phyloP scores from a whole-genome alignment of 202 grass and related monocot genomes.

The Musa balbisiana region DNA sequence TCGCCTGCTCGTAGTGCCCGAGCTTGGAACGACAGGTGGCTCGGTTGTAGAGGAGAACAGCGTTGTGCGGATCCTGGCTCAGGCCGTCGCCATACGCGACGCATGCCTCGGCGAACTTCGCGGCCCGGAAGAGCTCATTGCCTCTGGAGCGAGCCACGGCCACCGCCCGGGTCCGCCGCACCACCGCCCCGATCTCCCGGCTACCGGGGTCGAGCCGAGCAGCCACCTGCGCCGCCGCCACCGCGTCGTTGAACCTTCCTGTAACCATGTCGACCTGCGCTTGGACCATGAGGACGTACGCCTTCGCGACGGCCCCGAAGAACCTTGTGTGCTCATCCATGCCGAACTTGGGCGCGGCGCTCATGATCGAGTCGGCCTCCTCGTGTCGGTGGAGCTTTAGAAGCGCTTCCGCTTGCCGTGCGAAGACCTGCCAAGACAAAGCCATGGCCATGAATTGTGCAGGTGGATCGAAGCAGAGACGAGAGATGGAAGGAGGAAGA shows the following conservation, averaged over 20 bases:
- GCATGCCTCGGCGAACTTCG: slow-evolving; percentile 72
- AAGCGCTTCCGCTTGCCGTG: slow-evolving; percentile 79
- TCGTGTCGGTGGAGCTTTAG: slow-evolving; percentile 69
- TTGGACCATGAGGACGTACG: slow-evolving; percentile 57
- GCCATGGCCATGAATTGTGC: slow-evolving; percentile 2
- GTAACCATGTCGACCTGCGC: slow-evolving; percentile 84
- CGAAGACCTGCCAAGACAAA: slow-evolving; percentile 38
- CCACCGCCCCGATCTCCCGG: not conserved
- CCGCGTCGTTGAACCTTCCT: slow-evolving; percentile 36
- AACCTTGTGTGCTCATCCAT: slow-evolving; percentile 58
- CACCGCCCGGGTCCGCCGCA: not conserved
- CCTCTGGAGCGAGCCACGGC: slow-evolving; percentile 29
- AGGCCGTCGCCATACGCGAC: slow-evolving; percentile 63
- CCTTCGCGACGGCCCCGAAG: slow-evolving; percentile 55
- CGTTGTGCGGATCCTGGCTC: slow-evolving; percentile 45
- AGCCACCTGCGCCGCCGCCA: not conserved
- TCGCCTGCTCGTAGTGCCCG: slow-evolving; percentile 61
- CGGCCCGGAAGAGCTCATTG: slow-evolving; percentile 79
- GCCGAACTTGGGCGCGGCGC: slow-evolving; percentile 40
- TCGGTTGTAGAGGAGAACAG: slow-evolving; percentile 85
- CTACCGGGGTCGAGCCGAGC: slow-evolving; percentile 4
- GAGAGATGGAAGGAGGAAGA: not conserved
- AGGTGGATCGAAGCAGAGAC: not conserved
- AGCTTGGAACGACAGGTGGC: slow-evolving; percentile 75
- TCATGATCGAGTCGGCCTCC: slow-evolving; percentile 51